Percentiles rank a stretch among this genome's conserved stretches.
phyloP scores from a whole-genome alignment of 805 yeast genomes.

The Kuraishia floccosa region DNA sequence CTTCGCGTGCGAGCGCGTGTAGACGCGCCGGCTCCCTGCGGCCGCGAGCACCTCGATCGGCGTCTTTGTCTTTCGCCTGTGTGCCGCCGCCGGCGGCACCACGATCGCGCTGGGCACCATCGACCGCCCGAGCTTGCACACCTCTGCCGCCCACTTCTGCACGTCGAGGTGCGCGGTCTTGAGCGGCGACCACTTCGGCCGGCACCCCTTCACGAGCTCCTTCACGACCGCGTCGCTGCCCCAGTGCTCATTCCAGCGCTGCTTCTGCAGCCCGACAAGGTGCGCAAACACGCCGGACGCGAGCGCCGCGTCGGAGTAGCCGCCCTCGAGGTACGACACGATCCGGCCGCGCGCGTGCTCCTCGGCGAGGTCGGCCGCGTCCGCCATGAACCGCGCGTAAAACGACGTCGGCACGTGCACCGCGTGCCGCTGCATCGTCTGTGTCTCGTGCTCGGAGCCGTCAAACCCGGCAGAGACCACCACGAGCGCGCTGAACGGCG shows the following conservation, averaged over 20 bases:
- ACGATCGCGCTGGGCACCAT: slow-evolving; percentile 33
- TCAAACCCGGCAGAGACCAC: slow-evolving; percentile 84
- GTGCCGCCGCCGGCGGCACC: background rate
- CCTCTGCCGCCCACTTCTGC: slow-evolving; percentile 55
- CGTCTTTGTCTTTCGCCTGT: background rate
- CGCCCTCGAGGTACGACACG: slow-evolving; percentile 71
- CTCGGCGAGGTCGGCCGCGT: slow-evolving; percentile 59
- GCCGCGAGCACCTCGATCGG: background rate
- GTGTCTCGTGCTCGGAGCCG: slow-evolving; percentile 73
- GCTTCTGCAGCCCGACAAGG: slow-evolving; percentile 53
- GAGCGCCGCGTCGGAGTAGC: slow-evolving; percentile 75
- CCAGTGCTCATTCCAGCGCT: slow-evolving; percentile 54
- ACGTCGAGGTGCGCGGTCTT: slow-evolving; percentile 35
- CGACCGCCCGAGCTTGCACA: slow-evolving; percentile 46
- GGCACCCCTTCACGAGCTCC: slow-evolving; percentile 60
- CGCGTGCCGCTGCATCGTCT: slow-evolving; percentile 78
- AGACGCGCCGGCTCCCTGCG: background rate
- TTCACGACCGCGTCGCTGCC: slow-evolving; percentile 49
- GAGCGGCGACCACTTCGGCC: slow-evolving; percentile 49
- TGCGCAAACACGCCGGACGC: slow-evolving; percentile 74
- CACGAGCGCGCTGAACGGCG: slow-evolving; percentile 42
- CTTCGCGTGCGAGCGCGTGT: background rate
- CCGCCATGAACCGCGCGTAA: slow-evolving; percentile 60
- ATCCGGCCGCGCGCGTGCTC: slow-evolving; percentile 50
- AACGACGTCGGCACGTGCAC: slow-evolving; percentile 77